Base-by-base conservation (phyloP, 2,329 filamentous ascomycete genomes). In the Aspergillus novofumigatus region DNA sequence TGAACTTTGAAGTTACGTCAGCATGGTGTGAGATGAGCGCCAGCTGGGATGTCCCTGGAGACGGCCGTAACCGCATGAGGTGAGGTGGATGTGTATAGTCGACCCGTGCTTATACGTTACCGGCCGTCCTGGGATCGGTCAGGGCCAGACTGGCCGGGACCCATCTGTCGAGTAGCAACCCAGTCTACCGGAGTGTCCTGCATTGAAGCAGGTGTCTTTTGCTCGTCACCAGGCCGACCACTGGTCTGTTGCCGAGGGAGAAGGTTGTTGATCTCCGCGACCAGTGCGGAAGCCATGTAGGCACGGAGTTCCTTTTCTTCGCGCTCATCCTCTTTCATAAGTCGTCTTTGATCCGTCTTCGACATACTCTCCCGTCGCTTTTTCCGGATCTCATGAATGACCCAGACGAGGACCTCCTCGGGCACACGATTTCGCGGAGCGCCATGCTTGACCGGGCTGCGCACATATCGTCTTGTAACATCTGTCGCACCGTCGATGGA, bases 371-470 rank as follows among this genome's bases (percentile, higher is more conserved):
- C 83, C 52, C 94, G 87, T 67, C 93, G 89, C 68, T 93, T 84
- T 60, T 86, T 85, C 68, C 90, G 90, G 69, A 99, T 94, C 78
- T 97, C 94, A 65, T 92, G 87, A 77, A 94, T 88, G 61, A 97
- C 91, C 79, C 92, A 92, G 17, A 96, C 83, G 59, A 97, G 82
- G 5, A 96, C 93, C 62, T 94, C 90, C 73, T 99, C 94, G 0
- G 93, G 86, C 65, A 90, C 92, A 65, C 86, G 85, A 63, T 82
- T 91, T 62, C 94, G 87, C 61, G 90, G 86, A n/a, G 83, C 79
- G 35, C 90, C 87, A 65, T 90, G 72, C 55, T 72, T 75, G n/a
- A 69, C 63, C 21, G 81, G 79, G 59, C 74, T 77, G 54, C 78
- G 78, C 47, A 86, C 83, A 66, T 88, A 88, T 63, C 85, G 81